Conservation (phyloP, 2,329 filamentous ascomycete genomes). For the Trichoderma breve region DNA sequence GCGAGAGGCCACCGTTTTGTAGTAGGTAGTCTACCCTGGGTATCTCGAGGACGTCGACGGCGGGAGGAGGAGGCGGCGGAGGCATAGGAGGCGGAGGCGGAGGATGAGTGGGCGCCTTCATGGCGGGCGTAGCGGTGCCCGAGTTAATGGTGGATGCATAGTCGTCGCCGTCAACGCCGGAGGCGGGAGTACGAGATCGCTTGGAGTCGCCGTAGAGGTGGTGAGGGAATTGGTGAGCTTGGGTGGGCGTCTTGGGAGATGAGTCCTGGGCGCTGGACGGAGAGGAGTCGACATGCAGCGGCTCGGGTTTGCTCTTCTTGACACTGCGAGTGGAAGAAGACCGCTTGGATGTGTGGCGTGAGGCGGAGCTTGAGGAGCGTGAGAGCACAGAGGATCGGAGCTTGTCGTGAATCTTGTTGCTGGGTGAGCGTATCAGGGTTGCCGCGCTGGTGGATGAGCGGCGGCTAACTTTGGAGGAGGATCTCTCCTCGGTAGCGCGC, state of each 20-base stretch:
- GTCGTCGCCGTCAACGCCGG: constrained; percentile 37
- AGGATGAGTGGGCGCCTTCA: constrained; percentile 32
- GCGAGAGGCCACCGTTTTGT: constrained; percentile 77
- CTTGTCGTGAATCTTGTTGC: constrained; percentile 37
- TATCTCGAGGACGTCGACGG: constrained; percentile 65
- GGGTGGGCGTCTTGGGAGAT: constrained; percentile 61
- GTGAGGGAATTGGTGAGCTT: constrained; percentile 51
- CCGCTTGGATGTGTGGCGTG: constrained; percentile 36
- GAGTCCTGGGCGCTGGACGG: constrained; percentile 52
- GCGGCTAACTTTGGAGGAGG: constrained; percentile 47
- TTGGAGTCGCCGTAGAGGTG: constrained; percentile 43
- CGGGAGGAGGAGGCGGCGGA: constrained; percentile 70
- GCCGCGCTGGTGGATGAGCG: constrained; percentile 60
- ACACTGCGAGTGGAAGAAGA: constrained; percentile 39
- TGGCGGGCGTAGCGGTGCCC: constrained; percentile 41
- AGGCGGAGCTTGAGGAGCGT: constrained; percentile 33
- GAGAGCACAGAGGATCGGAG: constrained; percentile 36
- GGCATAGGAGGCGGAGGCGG: constrained; percentile 50
- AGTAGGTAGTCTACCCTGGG: constrained; percentile 90
- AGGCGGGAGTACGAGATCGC: constrained; percentile 35
- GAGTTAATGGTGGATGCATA: constrained; percentile 31
- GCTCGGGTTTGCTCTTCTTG: constrained; percentile 36
- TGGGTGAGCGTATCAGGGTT: constrained; percentile 46
- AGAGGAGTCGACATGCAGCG: constrained; percentile 44
- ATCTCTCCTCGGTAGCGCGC: constrained; percentile 48